Base-by-base conservation (phyloP, 495 filamentous ascomycete species). In the Lasiosphaeria ovina region DNA sequence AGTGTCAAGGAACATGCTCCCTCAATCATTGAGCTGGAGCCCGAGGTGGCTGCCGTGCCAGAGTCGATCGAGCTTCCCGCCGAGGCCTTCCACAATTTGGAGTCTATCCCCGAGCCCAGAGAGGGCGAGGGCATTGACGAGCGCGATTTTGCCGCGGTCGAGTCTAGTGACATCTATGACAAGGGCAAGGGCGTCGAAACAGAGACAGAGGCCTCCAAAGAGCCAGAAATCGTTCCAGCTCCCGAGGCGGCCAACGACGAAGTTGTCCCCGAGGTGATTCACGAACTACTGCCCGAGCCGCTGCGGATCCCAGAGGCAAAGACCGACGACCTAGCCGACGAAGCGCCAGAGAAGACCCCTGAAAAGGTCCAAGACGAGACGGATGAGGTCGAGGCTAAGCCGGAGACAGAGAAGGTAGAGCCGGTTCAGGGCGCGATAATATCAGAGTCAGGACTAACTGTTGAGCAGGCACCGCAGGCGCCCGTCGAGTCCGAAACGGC, bases 321-420 rank as follows among this genome's bases (percentile, higher is more conserved):
- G 12, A 12, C 12, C 38, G 38, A 42, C 7, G 38, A 24, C 44
- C n/a, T 35, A 1, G 60, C 11, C 5, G 40, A 54, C 12, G 51
- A 24, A 16, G 3, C n/a, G 60, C 38, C 51, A 45, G 42, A 55
- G 14, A 35, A 6, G 47, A 35, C 11, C 17, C 42, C 38, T 36
- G 38, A 47, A 5, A 47, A 47, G 5, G 6, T 47, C 16, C 38
- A 53, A 56, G 44, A 14, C 16, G 44, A 47, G 44, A 14, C 11
- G 12, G 16, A 47, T 53, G 62, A 60, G 33, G 48, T 48, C 5
- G 59, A 61, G 62, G 51, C 58, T 17, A 53, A 63, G 58, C 56
- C 59, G 34, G 64, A 64, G 55, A 58, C 60, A 60, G 63, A 68
- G 61, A 67, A 71, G 68, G 68, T 69, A 69, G 64, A 64, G 55